Evolutionary conservation across 371 early-diverging fungal genomes (phyloP), one percentile per base, ranked within the genome.

Genomic region (Mucor plumbeus): DNA sequence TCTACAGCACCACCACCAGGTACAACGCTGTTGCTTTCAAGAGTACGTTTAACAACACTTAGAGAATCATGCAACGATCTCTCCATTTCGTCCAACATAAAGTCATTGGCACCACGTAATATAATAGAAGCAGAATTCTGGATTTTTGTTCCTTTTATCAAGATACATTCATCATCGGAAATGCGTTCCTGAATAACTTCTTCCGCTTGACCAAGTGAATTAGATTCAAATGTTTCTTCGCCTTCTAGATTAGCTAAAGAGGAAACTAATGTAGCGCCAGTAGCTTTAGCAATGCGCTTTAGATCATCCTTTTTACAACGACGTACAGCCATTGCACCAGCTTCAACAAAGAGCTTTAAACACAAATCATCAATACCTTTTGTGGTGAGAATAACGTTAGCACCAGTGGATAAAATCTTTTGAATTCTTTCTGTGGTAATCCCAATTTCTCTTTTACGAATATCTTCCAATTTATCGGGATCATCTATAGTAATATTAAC

Each of bases 1-100:
- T 99, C 99, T 47, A 99, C 98, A 15, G 99, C 95, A 61, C 99
- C 99, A 65, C 99, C 99, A 73, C 99, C 99, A 44, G 99, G 99
- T 19, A 99, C 99, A 43, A 99, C 96, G 31, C 91, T 90, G 69
- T 96, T 95, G 69, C 94, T 94, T 81, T 99, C 99, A 55, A 99
- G 80, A 6, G 99, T 99, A 53, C 99, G 87, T 88, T 99, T 99
- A 63, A 99, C 94, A 31, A 97, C 97, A 72, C 97, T 97, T 65
- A 99, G 80, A 33, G 95, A 88, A 85, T 99, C 99, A 78, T 99
- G 99, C 62, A 99, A 69, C 33, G 97, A 93, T 65, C 99, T 89
- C 78, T 99, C 99, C 98, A 99, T 99, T 86, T 99, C 99, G 71
- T 99, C 99, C 68, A 99, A 78, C 93, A 96, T 97, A 74, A 91